Conservation (phyloP, 495 filamentous ascomycete species). For the Filosporella fistucella region DNA sequence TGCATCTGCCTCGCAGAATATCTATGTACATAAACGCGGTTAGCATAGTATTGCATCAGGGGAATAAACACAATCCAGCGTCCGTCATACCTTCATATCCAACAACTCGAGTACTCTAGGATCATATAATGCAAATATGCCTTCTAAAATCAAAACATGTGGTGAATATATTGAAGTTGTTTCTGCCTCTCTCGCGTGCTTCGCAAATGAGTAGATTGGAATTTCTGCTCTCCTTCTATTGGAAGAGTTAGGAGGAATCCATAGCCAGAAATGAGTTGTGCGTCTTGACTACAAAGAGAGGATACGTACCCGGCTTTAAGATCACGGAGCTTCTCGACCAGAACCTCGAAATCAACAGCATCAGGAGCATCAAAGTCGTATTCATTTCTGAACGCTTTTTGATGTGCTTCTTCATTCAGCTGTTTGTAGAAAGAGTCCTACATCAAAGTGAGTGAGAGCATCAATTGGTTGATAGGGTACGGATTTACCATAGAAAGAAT, state of each 20-base stretch:
- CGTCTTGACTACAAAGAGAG: neutral
- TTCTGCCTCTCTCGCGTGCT: constrained; percentile 73
- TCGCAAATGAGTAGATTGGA: constrained; percentile 90
- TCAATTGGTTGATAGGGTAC: neutral
- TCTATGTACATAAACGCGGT: constrained; percentile 43
- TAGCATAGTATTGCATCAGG: constrained; percentile 6
- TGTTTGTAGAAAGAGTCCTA: constrained; percentile 97
- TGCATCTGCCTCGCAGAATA: constrained; percentile 94
- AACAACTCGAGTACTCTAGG: constrained; percentile 78
- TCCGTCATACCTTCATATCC: constrained; percentile 78
- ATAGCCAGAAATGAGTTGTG: too few relatives aligned
- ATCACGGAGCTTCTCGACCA: constrained; percentile 76
- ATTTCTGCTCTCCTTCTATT: constrained; percentile 90
- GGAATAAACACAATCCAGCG: constrained; percentile 1
- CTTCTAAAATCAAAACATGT: constrained; percentile 91
- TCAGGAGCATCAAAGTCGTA: constrained; percentile 94
- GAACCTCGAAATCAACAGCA: constrained; percentile 89
- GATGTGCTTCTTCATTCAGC: constrained; percentile 66
- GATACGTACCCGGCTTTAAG: constrained; percentile 80
- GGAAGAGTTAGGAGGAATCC: too few relatives aligned
- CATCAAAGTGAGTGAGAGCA: neutral
- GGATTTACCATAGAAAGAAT: constrained; percentile 84
- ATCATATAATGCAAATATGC: constrained; percentile 93
- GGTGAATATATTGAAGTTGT: constrained; percentile 92
- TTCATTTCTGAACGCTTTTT: constrained; percentile 77